Percentiles rank a stretch among this genome's conserved stretches.
Evolutionary conservation across 2,329 filamentous ascomycete genomes (phyloP).

Genomic region (Cercospora canescens): DNA sequence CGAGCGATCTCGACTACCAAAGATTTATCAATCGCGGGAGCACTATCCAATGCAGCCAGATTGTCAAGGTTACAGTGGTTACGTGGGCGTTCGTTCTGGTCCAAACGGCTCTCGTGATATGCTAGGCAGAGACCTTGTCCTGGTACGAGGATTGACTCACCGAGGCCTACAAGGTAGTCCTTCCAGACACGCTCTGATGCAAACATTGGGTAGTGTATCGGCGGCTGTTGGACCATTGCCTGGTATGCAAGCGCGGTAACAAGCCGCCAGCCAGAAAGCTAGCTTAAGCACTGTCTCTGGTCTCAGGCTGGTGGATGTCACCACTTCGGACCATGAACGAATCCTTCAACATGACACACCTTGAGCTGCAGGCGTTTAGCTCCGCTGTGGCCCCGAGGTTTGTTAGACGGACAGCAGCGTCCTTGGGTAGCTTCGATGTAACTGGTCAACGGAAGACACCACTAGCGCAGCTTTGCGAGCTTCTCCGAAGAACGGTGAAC

Average conservation of each 20-base stretch:
- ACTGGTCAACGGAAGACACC: neutral
- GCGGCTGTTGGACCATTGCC: neutral
- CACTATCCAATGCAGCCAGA: neutral
- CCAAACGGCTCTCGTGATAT: neutral
- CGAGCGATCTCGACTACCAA: neutral
- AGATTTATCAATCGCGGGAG: neutral
- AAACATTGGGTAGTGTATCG: neutral
- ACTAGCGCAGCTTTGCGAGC: neutral
- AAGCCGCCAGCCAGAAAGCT: neutral
- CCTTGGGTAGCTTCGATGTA: neutral
- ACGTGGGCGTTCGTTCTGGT: neutral
- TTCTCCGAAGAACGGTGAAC: neutral
- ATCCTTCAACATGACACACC: neutral
- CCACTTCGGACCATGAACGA: neutral
- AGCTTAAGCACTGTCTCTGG: neutral
- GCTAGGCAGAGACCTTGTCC: neutral
- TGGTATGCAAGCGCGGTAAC: neutral
- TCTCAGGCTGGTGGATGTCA: neutral
- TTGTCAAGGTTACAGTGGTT: neutral
- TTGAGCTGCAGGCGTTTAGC: neutral
- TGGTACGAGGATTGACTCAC: neutral
- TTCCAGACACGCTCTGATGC: neutral
- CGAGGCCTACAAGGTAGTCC: neutral
- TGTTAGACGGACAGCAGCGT: neutral
- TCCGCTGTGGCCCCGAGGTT: neutral